Evolutionary conservation across 139 green algal species (phyloP), one percentile per base, ranked within the genome.

Genomic region (Microglena sp.): DNA sequence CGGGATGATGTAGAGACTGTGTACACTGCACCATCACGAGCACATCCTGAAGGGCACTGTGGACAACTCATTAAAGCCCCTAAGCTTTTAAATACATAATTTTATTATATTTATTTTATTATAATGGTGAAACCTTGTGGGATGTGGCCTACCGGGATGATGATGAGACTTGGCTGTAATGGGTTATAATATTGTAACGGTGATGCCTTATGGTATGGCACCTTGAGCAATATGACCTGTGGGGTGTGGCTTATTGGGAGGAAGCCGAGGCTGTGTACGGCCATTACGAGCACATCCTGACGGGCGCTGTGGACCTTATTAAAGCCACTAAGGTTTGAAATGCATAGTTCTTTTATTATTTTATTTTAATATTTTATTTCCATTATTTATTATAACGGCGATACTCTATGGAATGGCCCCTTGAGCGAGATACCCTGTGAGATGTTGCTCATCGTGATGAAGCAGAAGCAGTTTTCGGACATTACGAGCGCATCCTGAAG

Each of bases 221-320:
- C 11, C 71, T 96, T 26, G 74, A 90, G 32, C 68, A 79, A n/a
- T 74, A 85, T 4, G 89, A 96, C 62, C 55, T 96, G 31, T 95
- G 89, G 89, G 75, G 87, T 50, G 58, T 86, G 57, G 0, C n/a
- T 54, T 21, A 21, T 18, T 24, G 53, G n/a, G 84, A 95, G 36
- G 67, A 83, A 15, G 77, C 86, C 0, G 28, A 18, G 0, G 7
- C 5, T 3, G 68, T 92, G 22, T 71, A 66, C n/a, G 53, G 44
- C 1, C 8, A 22, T 7, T 93, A 90, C 54, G 27, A 77, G 40
- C 62, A 27, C 24, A 40, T 74, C 24, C 63, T 92, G 50, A 22
- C 64, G 18, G 30, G 4, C 21, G 86, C 79, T 6, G 67, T 62
- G 27, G 64, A 77, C 31, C 56, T 55, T 21, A 27, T 68, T 2